phyloP scores from a whole-genome alignment of 2,329 filamentous ascomycete species.

The Pseudogymnoascus sp. region DNA sequence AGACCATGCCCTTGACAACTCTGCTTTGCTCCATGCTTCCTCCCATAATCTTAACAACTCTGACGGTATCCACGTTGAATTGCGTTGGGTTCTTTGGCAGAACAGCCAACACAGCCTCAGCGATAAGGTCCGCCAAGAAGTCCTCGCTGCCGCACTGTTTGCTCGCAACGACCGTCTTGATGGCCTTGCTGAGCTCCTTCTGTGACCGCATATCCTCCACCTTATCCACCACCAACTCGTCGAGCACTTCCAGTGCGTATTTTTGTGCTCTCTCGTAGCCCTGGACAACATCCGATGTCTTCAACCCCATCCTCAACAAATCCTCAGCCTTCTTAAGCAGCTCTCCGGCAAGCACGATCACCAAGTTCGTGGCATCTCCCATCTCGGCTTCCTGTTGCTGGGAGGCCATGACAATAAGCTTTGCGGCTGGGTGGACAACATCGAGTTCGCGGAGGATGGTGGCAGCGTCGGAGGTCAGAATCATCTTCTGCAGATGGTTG shows the following conservation, averaged over 20 bases:
- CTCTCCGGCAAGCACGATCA: conserved; percentile 92
- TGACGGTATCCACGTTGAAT: conserved; percentile 98
- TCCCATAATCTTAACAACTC: conserved; percentile 99
- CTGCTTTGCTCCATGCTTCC: conserved; percentile 88
- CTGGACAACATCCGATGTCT: conserved; percentile 93
- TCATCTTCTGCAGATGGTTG: conserved; percentile 99
- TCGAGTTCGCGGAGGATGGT: conserved; percentile 97
- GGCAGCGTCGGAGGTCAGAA: conserved; percentile 92
- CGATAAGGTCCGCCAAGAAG: conserved; percentile 74
- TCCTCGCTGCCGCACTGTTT: conserved; percentile 96
- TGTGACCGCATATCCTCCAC: conserved; percentile 75
- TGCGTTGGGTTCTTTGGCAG: conserved; percentile 90
- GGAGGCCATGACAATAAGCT: conserved; percentile 95
- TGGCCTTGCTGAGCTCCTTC: conserved; percentile 84
- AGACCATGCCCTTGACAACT: conserved; percentile 97
- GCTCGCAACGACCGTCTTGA: conserved; percentile 89
- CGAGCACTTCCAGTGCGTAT: conserved; percentile 75
- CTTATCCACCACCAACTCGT: conserved; percentile 85
- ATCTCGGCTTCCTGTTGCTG: conserved; percentile 99
- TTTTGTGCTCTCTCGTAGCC: conserved; percentile 94
- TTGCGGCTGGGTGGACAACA: conserved; percentile 95
- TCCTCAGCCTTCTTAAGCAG: conserved; percentile 96
- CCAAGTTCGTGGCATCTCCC: conserved; percentile 96
- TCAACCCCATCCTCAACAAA: conserved; percentile 89
- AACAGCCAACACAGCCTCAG: conserved; percentile 77